Evolutionary conservation across 139 green algal genomes (phyloP).

Genomic region (Auxenochlorella pyrenoidosa): DNA sequence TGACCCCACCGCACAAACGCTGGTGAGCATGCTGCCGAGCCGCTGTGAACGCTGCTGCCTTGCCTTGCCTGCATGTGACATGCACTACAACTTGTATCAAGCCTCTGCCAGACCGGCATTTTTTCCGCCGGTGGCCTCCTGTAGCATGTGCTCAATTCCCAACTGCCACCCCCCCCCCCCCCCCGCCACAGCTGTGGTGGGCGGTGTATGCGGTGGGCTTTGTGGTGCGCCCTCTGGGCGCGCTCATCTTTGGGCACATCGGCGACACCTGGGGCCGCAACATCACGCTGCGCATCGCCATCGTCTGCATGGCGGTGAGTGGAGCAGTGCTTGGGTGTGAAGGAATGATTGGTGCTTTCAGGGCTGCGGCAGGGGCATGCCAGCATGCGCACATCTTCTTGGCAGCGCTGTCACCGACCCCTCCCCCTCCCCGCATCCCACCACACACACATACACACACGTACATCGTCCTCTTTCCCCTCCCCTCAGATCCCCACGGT

Average conservation of each 20-base stretch:
- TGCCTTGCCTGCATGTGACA: no score
- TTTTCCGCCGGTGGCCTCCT: neutral
- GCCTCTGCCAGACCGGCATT: neutral
- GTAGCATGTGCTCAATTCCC: neutral
- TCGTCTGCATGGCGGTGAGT: constrained; percentile 27
- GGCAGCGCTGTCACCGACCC: no score
- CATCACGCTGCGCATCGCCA: constrained; percentile 33
- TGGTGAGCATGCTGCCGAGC: neutral
- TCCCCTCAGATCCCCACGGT: constrained; percentile 1
- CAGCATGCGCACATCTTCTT: no score
- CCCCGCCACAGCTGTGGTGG: constrained; percentile 6
- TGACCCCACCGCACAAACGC: constrained; percentile 13
- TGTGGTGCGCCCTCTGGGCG: constrained; percentile 28
- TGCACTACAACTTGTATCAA: neutral
- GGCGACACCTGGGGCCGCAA: constrained; percentile 42
- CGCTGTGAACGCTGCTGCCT: neutral
- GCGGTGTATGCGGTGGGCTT: neutral
- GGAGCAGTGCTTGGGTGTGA: no score
- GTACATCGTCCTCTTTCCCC: no score
- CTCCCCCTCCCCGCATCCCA: no score
- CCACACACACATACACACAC: no score
- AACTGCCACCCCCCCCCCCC: neutral
- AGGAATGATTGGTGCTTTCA: no score
- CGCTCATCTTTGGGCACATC: constrained; percentile 48
- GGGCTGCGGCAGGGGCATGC: no score